Evolutionary conservation across 306 rosid genomes (phyloP).

Genomic region (Gynostemma pentaphyllum): DNA sequence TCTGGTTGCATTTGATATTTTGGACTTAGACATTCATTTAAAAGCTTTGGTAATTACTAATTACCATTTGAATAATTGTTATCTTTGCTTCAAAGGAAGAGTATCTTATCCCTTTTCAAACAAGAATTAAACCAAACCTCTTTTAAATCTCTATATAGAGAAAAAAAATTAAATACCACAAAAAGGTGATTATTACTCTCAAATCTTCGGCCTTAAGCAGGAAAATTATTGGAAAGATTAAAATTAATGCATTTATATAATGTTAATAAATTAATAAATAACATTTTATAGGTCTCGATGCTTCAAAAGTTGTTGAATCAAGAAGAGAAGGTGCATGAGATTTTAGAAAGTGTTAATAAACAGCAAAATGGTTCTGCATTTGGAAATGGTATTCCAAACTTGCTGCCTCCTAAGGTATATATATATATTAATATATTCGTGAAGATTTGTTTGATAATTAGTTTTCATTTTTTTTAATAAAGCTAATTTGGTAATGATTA

Average conservation of each 20-base stretch:
- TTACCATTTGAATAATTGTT: not conserved
- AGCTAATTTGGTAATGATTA: no score
- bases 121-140: not conserved
- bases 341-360: conserved; percentile 42
- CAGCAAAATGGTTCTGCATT: conserved; percentile 32
- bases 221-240: not conserved
- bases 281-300: conserved; percentile 42
- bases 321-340: conserved; percentile 64
- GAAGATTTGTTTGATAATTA: no score
- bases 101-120: not conserved
- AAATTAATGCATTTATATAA: no score
- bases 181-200: not conserved
- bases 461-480: no score
- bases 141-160: not conserved
- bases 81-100: conserved; percentile 2
- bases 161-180: not conserved
- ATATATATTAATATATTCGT: not conserved
- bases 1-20: not conserved
- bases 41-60: not conserved
- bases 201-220: no score
- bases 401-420: conserved; percentile 73
- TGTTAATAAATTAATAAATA: not conserved
- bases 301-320: conserved; percentile 55
- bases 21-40: not conserved
- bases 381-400: conserved; percentile 45